Conservation (phyloP, 2,329 filamentous ascomycete species). For the Hortaea sp. region DNA sequence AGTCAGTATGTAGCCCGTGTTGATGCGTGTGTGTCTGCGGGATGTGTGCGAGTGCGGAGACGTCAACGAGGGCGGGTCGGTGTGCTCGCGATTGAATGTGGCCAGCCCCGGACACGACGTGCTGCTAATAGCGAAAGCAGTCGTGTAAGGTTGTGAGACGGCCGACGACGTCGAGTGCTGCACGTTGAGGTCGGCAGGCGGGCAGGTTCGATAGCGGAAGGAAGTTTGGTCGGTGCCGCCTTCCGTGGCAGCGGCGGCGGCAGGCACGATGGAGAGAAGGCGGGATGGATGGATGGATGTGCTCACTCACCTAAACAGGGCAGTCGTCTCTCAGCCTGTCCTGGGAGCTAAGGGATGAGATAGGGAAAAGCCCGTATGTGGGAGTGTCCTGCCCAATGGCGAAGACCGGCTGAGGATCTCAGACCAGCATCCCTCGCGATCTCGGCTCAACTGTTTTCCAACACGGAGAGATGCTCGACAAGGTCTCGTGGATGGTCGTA, state of each 20-base stretch:
- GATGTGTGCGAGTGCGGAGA: not conserved
- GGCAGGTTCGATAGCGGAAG: no score
- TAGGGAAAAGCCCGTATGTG: not conserved
- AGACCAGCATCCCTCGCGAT: not conserved
- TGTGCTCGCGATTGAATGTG: not conserved
- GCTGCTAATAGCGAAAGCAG: not conserved
- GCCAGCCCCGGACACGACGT: not conserved
- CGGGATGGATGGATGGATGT: not conserved
- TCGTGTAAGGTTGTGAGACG: not conserved
- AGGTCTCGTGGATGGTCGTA: not conserved
- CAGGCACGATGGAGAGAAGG: not conserved
- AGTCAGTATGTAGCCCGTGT: constrained; percentile 15
- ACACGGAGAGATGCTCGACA: not conserved
- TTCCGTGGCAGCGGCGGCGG: no score
- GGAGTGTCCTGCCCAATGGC: not conserved
- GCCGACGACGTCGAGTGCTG: no score
- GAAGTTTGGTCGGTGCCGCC: no score
- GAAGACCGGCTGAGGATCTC: not conserved
- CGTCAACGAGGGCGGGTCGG: not conserved
- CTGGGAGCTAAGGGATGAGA: no score
- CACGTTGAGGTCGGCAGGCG: no score
- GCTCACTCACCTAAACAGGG: not conserved
- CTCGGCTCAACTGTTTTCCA: not conserved
- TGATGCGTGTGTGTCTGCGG: not conserved
- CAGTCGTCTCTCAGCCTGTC: not conserved